phyloP scores from a whole-genome alignment of 805 yeast species.

The Metschnikowia matae region DNA sequence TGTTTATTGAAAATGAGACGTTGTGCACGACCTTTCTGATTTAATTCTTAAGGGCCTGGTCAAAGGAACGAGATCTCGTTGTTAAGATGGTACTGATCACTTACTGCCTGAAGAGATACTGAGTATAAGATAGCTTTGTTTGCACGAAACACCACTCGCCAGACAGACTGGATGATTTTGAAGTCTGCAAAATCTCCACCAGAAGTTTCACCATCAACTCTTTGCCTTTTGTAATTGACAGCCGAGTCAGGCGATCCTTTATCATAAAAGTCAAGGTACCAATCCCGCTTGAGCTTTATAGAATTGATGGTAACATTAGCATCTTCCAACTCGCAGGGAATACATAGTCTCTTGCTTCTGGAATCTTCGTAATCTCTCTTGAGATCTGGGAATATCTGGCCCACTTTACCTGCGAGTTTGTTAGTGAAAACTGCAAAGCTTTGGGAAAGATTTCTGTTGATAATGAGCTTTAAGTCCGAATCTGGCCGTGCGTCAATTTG shows the following conservation, averaged over 20 bases:
- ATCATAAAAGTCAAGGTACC: slow-evolving; percentile 30
- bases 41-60: neutral
- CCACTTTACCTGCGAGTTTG: slow-evolving; percentile 20
- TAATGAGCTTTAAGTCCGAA: slow-evolving; percentile 30
- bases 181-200: slow-evolving; percentile 42
- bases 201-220: slow-evolving; percentile 3
- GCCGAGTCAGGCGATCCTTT: neutral
- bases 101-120: slow-evolving; percentile 27
- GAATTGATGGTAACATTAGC: slow-evolving; percentile 33
- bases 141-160: slow-evolving; percentile 33
- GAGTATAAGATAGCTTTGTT: slow-evolving; percentile 24
- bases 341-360: slow-evolving; percentile 18
- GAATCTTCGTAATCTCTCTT: slow-evolving; percentile 18
- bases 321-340: slow-evolving; percentile 25
- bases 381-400: slow-evolving; percentile 23
- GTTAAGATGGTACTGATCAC: slow-evolving; percentile 21
- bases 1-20: neutral
- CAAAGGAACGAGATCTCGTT: slow-evolving; percentile 18
- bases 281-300: slow-evolving; percentile 28
- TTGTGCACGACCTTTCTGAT: no score
- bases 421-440: slow-evolving; percentile 26
- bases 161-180: slow-evolving; percentile 39
- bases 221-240: slow-evolving; percentile 4
- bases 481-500: slow-evolving; percentile 26
- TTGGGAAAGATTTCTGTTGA: slow-evolving; percentile 25